A percentile compares a stretch with the other conserved stretches of the same genome.
Conservation (phyloP, 345 rosid genomes). For the Syzygium jambos region DNA sequence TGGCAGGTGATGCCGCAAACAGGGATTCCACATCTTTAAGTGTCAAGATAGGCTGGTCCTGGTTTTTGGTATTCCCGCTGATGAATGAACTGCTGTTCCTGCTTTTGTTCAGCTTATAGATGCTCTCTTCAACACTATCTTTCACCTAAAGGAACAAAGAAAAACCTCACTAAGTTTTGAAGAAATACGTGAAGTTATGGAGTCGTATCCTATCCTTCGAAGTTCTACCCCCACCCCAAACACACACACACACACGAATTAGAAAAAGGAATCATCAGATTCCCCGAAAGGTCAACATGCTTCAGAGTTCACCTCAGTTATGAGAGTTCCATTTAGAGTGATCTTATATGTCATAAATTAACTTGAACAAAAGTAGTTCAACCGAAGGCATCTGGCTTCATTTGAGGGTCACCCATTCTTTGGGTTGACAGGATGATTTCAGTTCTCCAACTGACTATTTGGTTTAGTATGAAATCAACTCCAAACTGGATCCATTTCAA, state of each 20-base stretch:
- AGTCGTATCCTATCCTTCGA: neutral
- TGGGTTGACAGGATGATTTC: neutral
- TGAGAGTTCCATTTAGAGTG: neutral
- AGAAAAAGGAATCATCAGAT: neutral
- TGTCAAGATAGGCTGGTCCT: conserved; percentile 74
- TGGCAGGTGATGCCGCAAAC: conserved; percentile 28
- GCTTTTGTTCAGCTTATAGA: conserved; percentile 80
- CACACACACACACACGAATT: too few species aligned
- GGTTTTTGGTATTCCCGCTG: conserved; percentile 82
- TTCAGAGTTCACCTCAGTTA: neutral
- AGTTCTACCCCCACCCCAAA: neutral
- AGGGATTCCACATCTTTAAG: conserved; percentile 76
- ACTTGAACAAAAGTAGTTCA: neutral
- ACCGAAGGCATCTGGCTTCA: neutral
- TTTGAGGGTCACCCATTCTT: neutral
- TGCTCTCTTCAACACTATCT: conserved; percentile 86
- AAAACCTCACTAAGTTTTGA: neutral
- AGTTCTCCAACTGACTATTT: neutral
- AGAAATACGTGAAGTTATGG: neutral
- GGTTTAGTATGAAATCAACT: neutral
- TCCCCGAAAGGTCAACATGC: neutral
- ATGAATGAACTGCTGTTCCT: conserved; percentile 48
- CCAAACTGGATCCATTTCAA: neutral
- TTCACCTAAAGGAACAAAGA: conserved; percentile 40
- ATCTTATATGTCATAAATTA: neutral